These are phyloP conservation scores for Trypanosomatidae sp. DNA, from an alignment of 208 protist species.

Conservation along the genomic window DNA sequence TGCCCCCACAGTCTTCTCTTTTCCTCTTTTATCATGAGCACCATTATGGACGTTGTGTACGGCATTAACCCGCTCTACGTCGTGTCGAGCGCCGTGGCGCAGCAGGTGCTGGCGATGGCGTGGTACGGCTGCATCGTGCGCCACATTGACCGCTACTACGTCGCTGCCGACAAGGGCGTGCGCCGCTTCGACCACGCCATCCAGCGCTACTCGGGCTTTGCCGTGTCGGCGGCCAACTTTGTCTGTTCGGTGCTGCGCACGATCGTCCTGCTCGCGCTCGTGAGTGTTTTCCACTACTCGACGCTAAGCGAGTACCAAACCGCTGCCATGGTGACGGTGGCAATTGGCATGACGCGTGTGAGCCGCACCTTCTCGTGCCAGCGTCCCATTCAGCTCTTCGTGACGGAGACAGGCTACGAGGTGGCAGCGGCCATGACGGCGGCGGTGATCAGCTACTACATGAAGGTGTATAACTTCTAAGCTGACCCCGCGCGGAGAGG, in stretches of 20 bases:
- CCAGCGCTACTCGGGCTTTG: slow-evolving; percentile 49
- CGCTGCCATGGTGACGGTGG: slow-evolving; percentile 46
- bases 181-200: slow-evolving; percentile 74
- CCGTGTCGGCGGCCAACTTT: slow-evolving; percentile 45
- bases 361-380: slow-evolving; percentile 73
- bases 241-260: slow-evolving; percentile 44
- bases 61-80: slow-evolving; percentile 54
- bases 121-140: slow-evolving; percentile 84
- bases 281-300: slow-evolving; percentile 41
- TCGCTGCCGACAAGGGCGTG: slow-evolving; percentile 89
- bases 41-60: slow-evolving; percentile 21
- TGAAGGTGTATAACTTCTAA: slow-evolving; percentile 61
- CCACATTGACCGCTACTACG: slow-evolving; percentile 69
- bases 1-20: too few relatives aligned
- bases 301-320: slow-evolving; percentile 66
- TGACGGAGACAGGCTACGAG: slow-evolving; percentile 77
- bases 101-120: slow-evolving; percentile 69
- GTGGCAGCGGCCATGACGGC: slow-evolving; percentile 57
- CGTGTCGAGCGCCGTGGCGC: slow-evolving; percentile 44
- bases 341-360: slow-evolving; percentile 47
- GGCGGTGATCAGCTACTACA: slow-evolving; percentile 56
- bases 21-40: slow-evolving; percentile 21
- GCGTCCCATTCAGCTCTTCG: slow-evolving; percentile 73
- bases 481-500: too few relatives aligned
- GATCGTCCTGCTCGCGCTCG: slow-evolving; percentile 38